Conservation (phyloP, 2,329 filamentous ascomycete genomes). For the Thielaviopsis ethacetica region DNA sequence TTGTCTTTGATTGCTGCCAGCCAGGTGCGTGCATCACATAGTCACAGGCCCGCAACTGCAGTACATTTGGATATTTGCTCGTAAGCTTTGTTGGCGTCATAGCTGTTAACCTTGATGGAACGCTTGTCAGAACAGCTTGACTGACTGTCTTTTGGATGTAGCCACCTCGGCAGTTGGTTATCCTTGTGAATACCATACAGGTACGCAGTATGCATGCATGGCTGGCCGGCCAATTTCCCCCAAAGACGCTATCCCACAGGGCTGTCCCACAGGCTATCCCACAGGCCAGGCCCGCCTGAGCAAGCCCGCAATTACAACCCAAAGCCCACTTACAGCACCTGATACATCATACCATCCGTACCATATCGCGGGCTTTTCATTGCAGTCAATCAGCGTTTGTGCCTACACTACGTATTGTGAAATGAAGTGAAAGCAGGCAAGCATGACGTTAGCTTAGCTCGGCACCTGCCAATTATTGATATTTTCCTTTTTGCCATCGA, state of each 20-base stretch:
- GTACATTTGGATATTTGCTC: too few relatives aligned
- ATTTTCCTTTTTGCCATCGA: neutral
- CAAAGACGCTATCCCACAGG: neutral
- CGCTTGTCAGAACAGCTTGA: too few relatives aligned
- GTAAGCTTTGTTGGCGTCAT: neutral
- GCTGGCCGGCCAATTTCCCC: neutral
- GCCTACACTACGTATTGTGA: too few relatives aligned
- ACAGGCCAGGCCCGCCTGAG: neutral
- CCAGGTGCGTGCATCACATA: neutral
- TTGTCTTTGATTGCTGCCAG: neutral
- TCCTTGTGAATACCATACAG: too few relatives aligned
- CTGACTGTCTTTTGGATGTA: neutral
- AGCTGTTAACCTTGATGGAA: neutral
- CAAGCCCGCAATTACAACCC: neutral
- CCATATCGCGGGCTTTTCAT: neutral
- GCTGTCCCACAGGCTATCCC: neutral
- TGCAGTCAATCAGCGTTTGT: neutral
- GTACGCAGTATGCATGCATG: neutral
- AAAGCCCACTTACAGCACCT: neutral
- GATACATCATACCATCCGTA: neutral
- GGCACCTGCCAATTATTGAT: neutral
- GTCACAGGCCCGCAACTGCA: neutral
- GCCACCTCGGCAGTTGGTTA: neutral
- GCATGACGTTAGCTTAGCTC: neutral
- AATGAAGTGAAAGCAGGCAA: neutral